These are phyloP conservation scores for Wallemia mellicola DNA, from an alignment of 1,284 basidiomycete genomes.

Conservation along the genomic window DNA sequence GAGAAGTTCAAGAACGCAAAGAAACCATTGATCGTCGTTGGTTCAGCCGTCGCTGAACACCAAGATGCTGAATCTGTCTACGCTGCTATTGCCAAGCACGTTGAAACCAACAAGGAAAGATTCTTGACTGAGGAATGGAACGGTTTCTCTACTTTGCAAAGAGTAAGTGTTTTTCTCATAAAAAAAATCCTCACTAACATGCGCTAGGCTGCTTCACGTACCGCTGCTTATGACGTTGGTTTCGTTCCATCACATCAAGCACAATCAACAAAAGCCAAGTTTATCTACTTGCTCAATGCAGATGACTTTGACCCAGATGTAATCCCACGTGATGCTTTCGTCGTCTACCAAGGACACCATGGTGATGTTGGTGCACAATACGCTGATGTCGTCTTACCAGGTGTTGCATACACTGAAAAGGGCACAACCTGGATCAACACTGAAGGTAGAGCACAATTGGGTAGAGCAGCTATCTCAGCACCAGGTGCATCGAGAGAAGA, in stretches of 20 bases:
- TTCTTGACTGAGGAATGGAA: slow-evolving; percentile 79
- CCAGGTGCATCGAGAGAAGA: slow-evolving; percentile 86
- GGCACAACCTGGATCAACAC: slow-evolving; percentile 85
- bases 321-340: slow-evolving; percentile 84
- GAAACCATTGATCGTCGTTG: slow-evolving; percentile 77
- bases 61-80: slow-evolving; percentile 53
- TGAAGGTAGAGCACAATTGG: slow-evolving; percentile 74
- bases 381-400: slow-evolving; percentile 83
- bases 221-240: slow-evolving; percentile 86
- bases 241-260: slow-evolving; percentile 60
- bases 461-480: slow-evolving; percentile 72
- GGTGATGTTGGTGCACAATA: slow-evolving; percentile 89
- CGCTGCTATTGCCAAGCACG: slow-evolving; percentile 47
- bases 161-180: slow-evolving; percentile 25
- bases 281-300: slow-evolving; percentile 86
- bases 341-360: slow-evolving; percentile 97
- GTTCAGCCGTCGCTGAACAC: slow-evolving; percentile 61
- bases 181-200: background rate
- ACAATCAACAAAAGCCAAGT: slow-evolving; percentile 53
- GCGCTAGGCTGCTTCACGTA: slow-evolving; percentile 39
- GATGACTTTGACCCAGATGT: slow-evolving; percentile 70
- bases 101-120: slow-evolving; percentile 40
- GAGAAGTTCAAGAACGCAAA: slow-evolving; percentile 70
- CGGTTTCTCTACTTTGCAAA: slow-evolving; percentile 73
- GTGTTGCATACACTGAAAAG: slow-evolving; percentile 89